Evolutionary conservation across 2,329 filamentous ascomycete species (phyloP).

Genomic region (Curvularia verruculosa): DNA sequence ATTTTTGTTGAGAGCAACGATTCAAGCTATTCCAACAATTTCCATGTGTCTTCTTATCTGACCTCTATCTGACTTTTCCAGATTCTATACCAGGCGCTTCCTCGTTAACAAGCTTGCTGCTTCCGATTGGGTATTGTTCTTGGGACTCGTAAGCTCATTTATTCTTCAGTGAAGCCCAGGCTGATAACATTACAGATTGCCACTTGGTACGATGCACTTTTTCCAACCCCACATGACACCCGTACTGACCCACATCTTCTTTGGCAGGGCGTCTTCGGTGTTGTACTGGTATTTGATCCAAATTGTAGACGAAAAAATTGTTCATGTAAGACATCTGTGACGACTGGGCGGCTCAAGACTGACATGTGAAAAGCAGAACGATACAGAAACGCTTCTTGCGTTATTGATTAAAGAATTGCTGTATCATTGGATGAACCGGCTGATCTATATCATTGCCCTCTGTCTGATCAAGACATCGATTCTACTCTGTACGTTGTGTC

Average conservation of each 20-base stretch:
- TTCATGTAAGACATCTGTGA: slow-evolving; percentile 17
- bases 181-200: slow-evolving; percentile 31
- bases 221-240: background rate
- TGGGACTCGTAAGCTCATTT: slow-evolving; percentile 30
- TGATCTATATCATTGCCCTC: slow-evolving; percentile 38
- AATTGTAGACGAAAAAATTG: slow-evolving; percentile 30
- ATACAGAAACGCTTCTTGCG: slow-evolving; percentile 12
- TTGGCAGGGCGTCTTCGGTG: slow-evolving; percentile 27
- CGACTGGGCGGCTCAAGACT: background rate
- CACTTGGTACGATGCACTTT: slow-evolving; percentile 24
- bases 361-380: background rate
- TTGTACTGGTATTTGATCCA: slow-evolving; percentile 37
- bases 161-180: background rate
- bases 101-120: slow-evolving; percentile 34
- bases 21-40: background rate
- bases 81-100: slow-evolving; percentile 41
- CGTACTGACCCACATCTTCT: background rate
- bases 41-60: background rate
- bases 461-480: slow-evolving; percentile 44
- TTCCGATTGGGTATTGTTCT: slow-evolving; percentile 40
- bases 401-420: slow-evolving; percentile 24
- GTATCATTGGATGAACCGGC: slow-evolving; percentile 37
- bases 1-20: no score
- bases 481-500: slow-evolving; percentile 26
- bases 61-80: slow-evolving; percentile 7